phyloP scores from a whole-genome alignment of 805 yeast species.

The Candida nonsorbophila region DNA sequence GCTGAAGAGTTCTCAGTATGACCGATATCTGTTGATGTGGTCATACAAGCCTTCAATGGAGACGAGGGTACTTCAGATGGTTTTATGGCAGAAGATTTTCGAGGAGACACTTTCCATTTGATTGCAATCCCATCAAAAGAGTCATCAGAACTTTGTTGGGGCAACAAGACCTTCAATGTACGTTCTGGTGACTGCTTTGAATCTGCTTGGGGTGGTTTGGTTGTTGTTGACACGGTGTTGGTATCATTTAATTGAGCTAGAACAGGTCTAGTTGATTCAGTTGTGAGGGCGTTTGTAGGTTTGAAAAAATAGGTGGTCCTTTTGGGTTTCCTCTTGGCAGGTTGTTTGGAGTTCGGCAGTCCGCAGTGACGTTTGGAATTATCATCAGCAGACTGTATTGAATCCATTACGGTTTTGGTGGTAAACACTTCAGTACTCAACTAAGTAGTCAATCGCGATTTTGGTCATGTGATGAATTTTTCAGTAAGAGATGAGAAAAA shows the following conservation, averaged over 20 bases:
- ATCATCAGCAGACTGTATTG: no score
- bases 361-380: no score
- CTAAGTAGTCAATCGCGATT: no score
- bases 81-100: constrained; percentile 9
- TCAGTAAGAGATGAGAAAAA: constrained; percentile 2
- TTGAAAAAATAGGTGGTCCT: constrained; percentile 30
- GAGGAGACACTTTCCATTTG: constrained; percentile 40
- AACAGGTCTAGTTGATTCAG: constrained; percentile 1
- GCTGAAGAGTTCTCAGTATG: constrained; percentile 10
- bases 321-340: constrained; percentile 6
- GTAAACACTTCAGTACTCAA: no score
- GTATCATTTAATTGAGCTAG: no score
- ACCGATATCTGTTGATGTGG: no score
- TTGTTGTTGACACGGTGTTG: no score
- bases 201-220: no score
- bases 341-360: no score
- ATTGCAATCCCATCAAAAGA: constrained; percentile 35
- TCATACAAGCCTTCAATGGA: constrained; percentile 38
- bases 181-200: no score
- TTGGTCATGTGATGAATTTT: not conserved
- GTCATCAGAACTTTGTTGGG: constrained; percentile 37
- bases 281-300: constrained; percentile 26
- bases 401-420: no score
- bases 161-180: no score
- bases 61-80: constrained; percentile 30